These are phyloP conservation scores for Phialocephala subalpina DNA, from an alignment of 2,329 filamentous ascomycete genomes.

Conservation along the genomic window DNA sequence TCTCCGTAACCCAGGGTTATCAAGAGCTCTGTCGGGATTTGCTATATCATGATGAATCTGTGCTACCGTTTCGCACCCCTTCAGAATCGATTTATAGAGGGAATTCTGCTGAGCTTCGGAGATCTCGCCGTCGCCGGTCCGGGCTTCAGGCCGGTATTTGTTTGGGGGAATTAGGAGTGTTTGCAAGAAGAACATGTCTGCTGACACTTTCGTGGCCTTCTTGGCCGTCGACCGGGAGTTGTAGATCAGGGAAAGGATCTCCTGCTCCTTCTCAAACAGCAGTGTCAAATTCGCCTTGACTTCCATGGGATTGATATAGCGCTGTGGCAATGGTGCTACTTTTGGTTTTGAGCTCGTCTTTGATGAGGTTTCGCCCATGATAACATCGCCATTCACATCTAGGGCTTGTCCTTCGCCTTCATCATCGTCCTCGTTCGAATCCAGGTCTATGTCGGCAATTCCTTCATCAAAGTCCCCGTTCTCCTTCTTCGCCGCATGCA, in stretches of 20 bases:
- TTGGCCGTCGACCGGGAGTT: conserved; percentile 70
- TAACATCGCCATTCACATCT: conserved; percentile 63
- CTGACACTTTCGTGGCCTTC: conserved; percentile 64
- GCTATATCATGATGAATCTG: conserved; percentile 75
- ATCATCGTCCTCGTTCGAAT: conserved; percentile 55
- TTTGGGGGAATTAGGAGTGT: conserved; percentile 91
- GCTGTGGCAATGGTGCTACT: conserved; percentile 58
- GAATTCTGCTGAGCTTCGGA: conserved; percentile 89
- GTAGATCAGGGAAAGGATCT: conserved; percentile 86
- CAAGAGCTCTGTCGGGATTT: conserved; percentile 31
- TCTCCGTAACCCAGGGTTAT: conserved; percentile 47
- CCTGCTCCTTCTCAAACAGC: conserved; percentile 87
- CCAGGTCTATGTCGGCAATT: conserved; percentile 69
- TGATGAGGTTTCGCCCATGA: conserved; percentile 60
- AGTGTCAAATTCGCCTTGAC: conserved; percentile 80
- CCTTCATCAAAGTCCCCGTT: conserved; percentile 65
- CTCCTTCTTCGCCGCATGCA: conserved; percentile 50
- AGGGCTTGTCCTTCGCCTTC: conserved; percentile 55
- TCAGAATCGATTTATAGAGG: conserved; percentile 85
- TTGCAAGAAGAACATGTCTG: conserved; percentile 95
- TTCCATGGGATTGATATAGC: conserved; percentile 84
- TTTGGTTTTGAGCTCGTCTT: conserved; percentile 47
- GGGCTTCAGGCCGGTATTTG: conserved; percentile 86
- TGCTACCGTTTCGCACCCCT: conserved; percentile 75
- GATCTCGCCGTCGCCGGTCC: conserved; percentile 81